Evolutionary conservation across 768 basidiomycete genomes (phyloP).

Genomic region (Gloeostereum incarnatum): DNA sequence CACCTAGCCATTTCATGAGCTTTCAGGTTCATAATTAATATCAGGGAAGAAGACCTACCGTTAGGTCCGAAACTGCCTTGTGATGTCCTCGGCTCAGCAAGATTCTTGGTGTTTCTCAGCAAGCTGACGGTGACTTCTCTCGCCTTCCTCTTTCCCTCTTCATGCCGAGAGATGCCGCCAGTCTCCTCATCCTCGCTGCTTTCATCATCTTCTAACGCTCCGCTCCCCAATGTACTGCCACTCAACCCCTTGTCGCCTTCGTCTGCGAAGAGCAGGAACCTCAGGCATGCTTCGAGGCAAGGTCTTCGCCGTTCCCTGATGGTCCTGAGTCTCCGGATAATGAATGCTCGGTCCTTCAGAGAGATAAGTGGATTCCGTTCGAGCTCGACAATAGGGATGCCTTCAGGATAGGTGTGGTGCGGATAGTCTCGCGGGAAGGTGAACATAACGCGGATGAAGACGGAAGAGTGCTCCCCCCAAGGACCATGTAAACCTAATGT

Average conservation of each 20-base stretch:
- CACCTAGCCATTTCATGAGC: constrained; percentile 39
- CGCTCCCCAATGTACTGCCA: constrained; percentile 32
- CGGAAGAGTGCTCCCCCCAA: constrained; percentile 81
- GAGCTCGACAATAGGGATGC: constrained; percentile 69
- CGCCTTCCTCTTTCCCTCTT: constrained; percentile 22
- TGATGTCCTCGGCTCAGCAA: constrained; percentile 78
- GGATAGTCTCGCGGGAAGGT: constrained; percentile 84
- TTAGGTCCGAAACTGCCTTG: constrained; percentile 87
- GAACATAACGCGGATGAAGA: constrained; percentile 84
- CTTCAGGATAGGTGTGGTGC: constrained; percentile 45
- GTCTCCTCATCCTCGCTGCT: too few species aligned
- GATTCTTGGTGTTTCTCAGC: constrained; percentile 60
- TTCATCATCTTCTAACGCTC: constrained; percentile 63
- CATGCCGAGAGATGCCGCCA: too few species aligned
- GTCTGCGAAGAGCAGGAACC: constrained; percentile 68
- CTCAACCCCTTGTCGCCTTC: constrained; percentile 41
- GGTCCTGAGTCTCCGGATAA: constrained; percentile 66
- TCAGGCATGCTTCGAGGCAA: constrained; percentile 76
- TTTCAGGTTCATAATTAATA: constrained; percentile 1
- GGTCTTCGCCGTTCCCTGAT: constrained; percentile 70
- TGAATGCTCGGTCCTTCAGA: constrained; percentile 64
- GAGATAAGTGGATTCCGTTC: constrained; percentile 80
- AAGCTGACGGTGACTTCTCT: constrained; percentile 46
- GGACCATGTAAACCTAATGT: constrained; percentile 84
- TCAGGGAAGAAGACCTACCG: constrained; percentile 33